phyloP scores from a whole-genome alignment of 441 rosid genomes.

The Gossypium aridum region DNA sequence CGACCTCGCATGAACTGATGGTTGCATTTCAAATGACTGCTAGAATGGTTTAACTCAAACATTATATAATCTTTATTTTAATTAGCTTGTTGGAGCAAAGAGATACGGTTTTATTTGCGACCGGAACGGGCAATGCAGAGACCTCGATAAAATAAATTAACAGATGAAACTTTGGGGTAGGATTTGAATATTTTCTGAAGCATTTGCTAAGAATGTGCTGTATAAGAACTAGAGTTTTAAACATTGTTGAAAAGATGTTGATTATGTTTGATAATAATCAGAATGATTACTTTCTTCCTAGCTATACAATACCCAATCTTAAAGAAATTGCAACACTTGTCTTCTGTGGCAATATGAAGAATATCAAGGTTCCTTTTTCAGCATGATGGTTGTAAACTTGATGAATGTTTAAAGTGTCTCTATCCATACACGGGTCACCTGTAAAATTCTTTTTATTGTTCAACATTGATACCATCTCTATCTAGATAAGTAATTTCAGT shows the following conservation, averaged over 20 bases:
- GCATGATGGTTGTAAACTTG: background rate
- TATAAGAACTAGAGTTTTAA: background rate
- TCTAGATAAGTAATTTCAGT: background rate
- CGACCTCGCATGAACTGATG: too few relatives aligned
- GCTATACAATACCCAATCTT: background rate
- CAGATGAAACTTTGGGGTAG: background rate
- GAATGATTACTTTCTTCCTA: too few relatives aligned
- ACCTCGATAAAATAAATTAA: background rate
- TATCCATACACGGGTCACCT: background rate
- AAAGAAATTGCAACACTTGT: background rate
- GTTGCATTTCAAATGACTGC: too few relatives aligned
- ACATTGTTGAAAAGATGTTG: background rate
- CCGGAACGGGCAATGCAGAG: too few relatives aligned
- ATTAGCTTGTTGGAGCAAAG: too few relatives aligned
- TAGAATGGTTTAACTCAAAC: too few relatives aligned
- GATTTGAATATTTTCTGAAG: background rate
- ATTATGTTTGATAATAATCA: too few relatives aligned
- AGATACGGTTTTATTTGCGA: too few relatives aligned
- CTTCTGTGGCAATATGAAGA: background rate
- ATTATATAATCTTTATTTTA: too few relatives aligned
- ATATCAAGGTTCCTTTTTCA: background rate
- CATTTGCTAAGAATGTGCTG: background rate
- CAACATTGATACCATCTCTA: background rate
- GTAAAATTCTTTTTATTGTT: background rate
- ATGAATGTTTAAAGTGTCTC: background rate